Conservation (phyloP, 2,329 filamentous ascomycete species). For the Trichoderma sp. region DNA sequence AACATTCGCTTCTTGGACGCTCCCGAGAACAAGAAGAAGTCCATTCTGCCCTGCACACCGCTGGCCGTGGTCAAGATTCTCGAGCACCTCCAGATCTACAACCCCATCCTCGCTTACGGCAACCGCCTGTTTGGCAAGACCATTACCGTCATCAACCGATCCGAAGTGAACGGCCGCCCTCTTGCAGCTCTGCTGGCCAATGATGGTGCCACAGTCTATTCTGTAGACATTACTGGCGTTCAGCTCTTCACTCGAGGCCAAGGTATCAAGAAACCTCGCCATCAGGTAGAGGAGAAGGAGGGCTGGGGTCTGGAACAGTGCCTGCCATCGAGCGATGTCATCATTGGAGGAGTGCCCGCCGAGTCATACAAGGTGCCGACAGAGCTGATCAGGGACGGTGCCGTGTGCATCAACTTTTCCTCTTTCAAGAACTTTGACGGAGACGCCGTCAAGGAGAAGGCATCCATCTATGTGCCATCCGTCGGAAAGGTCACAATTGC, state of each 20-base stretch:
- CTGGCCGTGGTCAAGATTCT: constrained; percentile 96
- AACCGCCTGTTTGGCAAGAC: constrained; percentile 92
- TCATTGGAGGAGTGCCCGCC: constrained; percentile 88
- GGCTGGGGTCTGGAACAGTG: constrained; percentile 79
- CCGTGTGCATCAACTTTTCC: constrained; percentile 98
- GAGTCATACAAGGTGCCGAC: constrained; percentile 89
- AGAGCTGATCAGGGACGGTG: constrained; percentile 80
- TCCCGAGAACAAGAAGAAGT: constrained; percentile 77
- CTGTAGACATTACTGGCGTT: constrained; percentile 86
- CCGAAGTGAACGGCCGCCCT: constrained; percentile 91
- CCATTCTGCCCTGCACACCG: constrained; percentile 91
- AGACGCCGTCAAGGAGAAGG: constrained; percentile 88
- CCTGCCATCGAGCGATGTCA: constrained; percentile 85
- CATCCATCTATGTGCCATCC: constrained; percentile 93
- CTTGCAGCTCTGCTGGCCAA: constrained; percentile 92
- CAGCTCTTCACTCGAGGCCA: constrained; percentile 90
- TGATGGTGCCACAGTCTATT: constrained; percentile 94
- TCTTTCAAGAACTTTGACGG: constrained; percentile 90
- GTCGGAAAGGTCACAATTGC: constrained; percentile 98
- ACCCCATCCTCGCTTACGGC: constrained; percentile 87
- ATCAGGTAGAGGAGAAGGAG: constrained; percentile 83
- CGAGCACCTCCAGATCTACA: constrained; percentile 95
- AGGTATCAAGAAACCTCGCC: constrained; percentile 80
- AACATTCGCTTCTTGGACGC: constrained; percentile 93
- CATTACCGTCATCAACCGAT: constrained; percentile 94